A percentile compares a stretch with the other conserved stretches of the same genome.
These are phyloP conservation scores for Boletus tylopilopsis DNA, from an alignment of 768 basidiomycete species.

Conservation along the genomic window DNA sequence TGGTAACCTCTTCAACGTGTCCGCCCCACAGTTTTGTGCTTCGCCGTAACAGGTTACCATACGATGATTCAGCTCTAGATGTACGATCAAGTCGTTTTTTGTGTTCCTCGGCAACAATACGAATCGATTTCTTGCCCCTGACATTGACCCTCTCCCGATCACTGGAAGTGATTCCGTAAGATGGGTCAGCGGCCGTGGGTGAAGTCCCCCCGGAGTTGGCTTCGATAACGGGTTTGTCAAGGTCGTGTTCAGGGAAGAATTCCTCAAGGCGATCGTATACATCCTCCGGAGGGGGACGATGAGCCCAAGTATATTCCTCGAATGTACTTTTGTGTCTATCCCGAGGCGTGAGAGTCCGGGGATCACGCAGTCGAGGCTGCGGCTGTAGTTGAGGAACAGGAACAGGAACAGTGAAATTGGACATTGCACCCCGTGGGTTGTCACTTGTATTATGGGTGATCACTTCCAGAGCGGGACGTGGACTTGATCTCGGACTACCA, in stretches of 20 bases:
- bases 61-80: conserved; percentile 53
- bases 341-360: conserved; percentile 26
- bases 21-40: conserved; percentile 97
- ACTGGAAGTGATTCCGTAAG: conserved; percentile 36
- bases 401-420: conserved; percentile 21
- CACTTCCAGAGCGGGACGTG: conserved; percentile 31
- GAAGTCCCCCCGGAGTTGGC: conserved; percentile 76
- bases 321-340: conserved; percentile 46
- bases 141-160: conserved; percentile 39
- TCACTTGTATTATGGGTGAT: conserved; percentile 20
- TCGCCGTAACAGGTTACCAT: conserved; percentile 59
- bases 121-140: conserved; percentile 84
- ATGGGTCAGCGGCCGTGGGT: conserved; percentile 58
- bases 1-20: conserved; percentile 88
- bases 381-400: conserved; percentile 13
- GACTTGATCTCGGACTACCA: conserved; percentile 16
- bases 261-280: conserved; percentile 90
- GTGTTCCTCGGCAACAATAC: conserved; percentile 86
- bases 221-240: conserved; percentile 95
- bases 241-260: conserved; percentile 94
- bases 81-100: conserved; percentile 72
- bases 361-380: conserved; percentile 14
- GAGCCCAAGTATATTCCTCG: conserved; percentile 78
- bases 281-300: conserved; percentile 87
- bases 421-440: conserved; percentile 11